phyloP scores from a whole-genome alignment of 1,284 basidiomycete species.

The Cryptococcus wingfieldii region DNA sequence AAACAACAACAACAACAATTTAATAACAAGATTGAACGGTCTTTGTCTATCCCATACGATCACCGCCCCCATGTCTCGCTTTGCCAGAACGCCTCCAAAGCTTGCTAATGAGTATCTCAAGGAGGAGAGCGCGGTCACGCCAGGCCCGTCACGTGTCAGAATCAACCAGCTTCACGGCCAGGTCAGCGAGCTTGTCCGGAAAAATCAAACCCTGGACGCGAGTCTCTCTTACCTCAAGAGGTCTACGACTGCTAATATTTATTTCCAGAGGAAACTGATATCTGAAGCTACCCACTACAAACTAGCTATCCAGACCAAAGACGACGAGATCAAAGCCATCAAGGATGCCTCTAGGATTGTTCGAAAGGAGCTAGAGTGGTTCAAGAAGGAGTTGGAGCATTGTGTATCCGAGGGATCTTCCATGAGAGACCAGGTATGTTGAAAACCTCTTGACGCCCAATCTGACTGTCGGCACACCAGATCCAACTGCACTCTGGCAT shows the following conservation, averaged over 20 bases:
- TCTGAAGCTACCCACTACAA: conserved; percentile 5
- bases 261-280: conserved; percentile 5
- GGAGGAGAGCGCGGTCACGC: conserved; percentile 27
- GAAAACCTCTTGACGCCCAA: background rate
- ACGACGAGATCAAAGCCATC: background rate
- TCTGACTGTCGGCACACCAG: conserved; percentile 12
- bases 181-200: conserved; percentile 35
- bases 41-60: too few relatives aligned
- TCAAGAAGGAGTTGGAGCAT: conserved; percentile 14
- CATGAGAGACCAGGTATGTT: conserved; percentile 39
- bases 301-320: background rate
- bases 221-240: conserved; percentile 1
- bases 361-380: conserved; percentile 22
- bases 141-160: conserved; percentile 29
- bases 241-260: background rate
- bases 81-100: conserved; percentile 12
- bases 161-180: conserved; percentile 32
- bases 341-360: conserved; percentile 3
- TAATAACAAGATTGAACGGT: too few relatives aligned
- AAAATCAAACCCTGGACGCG: conserved; percentile 29
- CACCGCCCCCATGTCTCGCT: too few relatives aligned
- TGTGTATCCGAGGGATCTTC: conserved; percentile 23
- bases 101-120: conserved; percentile 7
- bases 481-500: conserved; percentile 31
- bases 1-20: too few relatives aligned